Evolutionary conservation across 345 rosid species (phyloP).

Genomic region (Erysimum cheiranthoides): DNA sequence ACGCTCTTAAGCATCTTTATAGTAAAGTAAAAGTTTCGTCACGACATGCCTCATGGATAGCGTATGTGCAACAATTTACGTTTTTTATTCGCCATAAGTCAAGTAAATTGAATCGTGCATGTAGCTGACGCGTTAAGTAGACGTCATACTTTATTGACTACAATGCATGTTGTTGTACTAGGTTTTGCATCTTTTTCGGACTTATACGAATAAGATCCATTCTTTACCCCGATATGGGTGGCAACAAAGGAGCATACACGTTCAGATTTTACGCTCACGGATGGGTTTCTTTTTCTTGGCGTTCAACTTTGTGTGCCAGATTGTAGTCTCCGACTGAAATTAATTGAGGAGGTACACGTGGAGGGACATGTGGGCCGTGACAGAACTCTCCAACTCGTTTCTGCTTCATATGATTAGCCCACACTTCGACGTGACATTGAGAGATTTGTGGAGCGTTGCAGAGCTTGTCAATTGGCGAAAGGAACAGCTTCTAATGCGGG

Average conservation of each 20-base stretch:
- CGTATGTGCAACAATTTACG: background rate
- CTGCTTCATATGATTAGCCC: no score
- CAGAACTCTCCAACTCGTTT: no score
- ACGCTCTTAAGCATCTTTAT: no score
- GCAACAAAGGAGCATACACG: rapidly evolving
- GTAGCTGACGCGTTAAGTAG: background rate
- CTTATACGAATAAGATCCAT: background rate
- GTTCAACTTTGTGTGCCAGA: background rate
- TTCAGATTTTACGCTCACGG: background rate
- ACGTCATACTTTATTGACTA: background rate
- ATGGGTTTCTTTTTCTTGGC: background rate
- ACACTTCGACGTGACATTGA: no score
- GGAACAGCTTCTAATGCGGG: background rate
- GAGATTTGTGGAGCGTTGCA: no score
- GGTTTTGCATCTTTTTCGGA: background rate
- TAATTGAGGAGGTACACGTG: background rate
- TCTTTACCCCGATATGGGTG: background rate
- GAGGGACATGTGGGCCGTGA: background rate
- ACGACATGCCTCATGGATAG: background rate
- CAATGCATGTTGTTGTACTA: background rate
- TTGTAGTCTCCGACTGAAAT: background rate
- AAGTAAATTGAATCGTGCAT: background rate
- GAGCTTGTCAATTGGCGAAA: background rate
- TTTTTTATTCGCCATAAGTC: background rate
- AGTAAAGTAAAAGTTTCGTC: no score